Base-by-base conservation (phyloP, 2,329 filamentous ascomycete genomes). In the Chaetomiaceae sp. region DNA sequence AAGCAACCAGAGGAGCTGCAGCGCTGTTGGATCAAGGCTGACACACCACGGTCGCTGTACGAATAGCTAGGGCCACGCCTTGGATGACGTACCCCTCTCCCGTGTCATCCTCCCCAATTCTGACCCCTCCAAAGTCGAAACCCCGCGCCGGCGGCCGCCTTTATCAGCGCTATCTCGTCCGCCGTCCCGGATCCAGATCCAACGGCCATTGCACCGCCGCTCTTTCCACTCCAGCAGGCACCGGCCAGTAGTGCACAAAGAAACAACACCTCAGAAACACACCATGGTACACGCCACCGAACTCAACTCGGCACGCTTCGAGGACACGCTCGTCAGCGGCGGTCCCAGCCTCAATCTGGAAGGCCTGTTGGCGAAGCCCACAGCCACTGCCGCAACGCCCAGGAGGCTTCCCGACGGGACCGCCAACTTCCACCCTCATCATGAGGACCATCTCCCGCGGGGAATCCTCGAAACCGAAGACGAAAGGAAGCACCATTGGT, bases 401-500 rank as follows among this genome's bases (percentile, higher is more conserved):
- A 34, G 48, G 29, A 37, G 11, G 13, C 50, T 55, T 6, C 47
- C 48, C 14, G 50, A 54, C 38, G 25, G 16, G 37, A 33, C 46
- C 8, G 16, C 23, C 43, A 48, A 51, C 32, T 5, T 49, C n/a
- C 52, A 56, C n/a, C 32, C 48, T 4, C 36, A 48, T 18, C 52
- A 56, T 14, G 55, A 55, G 40, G 58, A 62, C 32, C 61, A 60
- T 21, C 61, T 66, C 5, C 63, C 64, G 30, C 44, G 52, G 42
- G 65, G 61, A 9, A 61, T 65, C 37, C 29, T 48, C 33, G 58
- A 65, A 51, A 67, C 64, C 9, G 43, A 60, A 2, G 61, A 59
- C 16, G 63, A 64, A 48, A 48, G 55, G 41, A 48, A 55, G 34
- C 59, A 72, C 52, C 70, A 81, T 54, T 76, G 64, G 72, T 95